phyloP scores from a whole-genome alignment of 768 basidiomycete species.

The Mycena vulgaris region DNA sequence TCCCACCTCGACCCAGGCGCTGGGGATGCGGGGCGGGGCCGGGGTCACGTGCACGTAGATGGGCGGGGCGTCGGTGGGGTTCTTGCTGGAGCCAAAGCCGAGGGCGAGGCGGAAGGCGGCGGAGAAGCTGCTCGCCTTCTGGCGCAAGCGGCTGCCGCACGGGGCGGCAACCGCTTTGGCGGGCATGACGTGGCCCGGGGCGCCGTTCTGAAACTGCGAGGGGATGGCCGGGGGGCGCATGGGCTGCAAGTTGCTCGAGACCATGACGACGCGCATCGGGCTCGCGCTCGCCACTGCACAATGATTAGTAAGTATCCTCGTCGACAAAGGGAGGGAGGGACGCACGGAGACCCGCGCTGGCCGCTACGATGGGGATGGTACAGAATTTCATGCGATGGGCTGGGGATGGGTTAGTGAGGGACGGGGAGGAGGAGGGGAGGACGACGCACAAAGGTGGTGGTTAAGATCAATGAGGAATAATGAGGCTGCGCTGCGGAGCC shows the following conservation, averaged over 20 bases:
- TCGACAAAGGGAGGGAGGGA: background rate
- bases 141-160: no score
- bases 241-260: constrained; percentile 21
- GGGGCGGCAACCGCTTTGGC: background rate
- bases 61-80: no score
- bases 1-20: no score
- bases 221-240: no score
- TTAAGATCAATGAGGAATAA: background rate
- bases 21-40: no score
- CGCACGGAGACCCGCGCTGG: constrained; percentile 49
- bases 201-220: no score
- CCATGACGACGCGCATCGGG: constrained; percentile 34
- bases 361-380: constrained; percentile 49
- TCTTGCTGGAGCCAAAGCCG: constrained; percentile 68
- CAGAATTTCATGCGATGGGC: constrained; percentile 50
- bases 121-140: constrained; percentile 64
- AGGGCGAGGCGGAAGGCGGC: constrained; percentile 71
- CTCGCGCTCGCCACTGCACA: constrained; percentile 32
- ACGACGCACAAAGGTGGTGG: background rate
- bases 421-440: background rate
- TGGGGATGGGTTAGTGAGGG: background rate
- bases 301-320: background rate
- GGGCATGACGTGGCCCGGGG: background rate
- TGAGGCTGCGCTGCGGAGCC: background rate
- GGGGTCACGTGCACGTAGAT: no score